These are phyloP conservation scores for Citrus medica DNA, from an alignment of 345 rosid species.

Conservation along the genomic window DNA sequence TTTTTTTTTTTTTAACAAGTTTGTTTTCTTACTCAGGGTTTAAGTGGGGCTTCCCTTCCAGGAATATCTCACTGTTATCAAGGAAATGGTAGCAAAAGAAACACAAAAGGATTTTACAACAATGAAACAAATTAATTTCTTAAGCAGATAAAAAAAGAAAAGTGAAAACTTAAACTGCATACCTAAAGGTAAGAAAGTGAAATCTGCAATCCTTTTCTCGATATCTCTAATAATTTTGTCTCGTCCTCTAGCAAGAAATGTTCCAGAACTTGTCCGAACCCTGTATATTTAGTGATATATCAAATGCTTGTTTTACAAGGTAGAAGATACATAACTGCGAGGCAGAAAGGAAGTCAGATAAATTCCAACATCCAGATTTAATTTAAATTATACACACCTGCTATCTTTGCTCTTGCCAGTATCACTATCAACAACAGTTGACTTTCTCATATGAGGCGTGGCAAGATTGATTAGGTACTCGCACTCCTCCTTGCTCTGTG, in stretches of 20 bases:
- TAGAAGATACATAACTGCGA: conserved; percentile 1
- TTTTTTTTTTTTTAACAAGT: no score
- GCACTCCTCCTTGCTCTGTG: conserved; percentile 77
- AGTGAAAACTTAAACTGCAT: conserved; percentile 22
- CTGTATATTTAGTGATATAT: conserved; percentile 33
- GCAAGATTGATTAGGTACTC: conserved; percentile 72
- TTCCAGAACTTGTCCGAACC: conserved; percentile 90
- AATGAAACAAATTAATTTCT: neutral
- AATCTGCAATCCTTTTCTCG: conserved; percentile 89
- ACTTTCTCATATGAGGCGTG: conserved; percentile 80
- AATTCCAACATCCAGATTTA: neutral
- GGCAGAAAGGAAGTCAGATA: neutral
- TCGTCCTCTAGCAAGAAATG: conserved; percentile 74
- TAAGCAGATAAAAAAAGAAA: neutral
- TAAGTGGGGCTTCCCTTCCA: no score
- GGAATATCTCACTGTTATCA: no score
- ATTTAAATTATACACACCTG: conserved; percentile 39
- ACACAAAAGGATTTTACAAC: neutral
- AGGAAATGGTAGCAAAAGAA: neutral
- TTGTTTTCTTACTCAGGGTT: no score
- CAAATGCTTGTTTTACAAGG: neutral
- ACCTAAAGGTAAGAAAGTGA: conserved; percentile 87
- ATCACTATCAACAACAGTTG: conserved; percentile 75
- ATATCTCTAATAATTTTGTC: conserved; percentile 69
- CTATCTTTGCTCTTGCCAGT: conserved; percentile 92